Base-by-base conservation (phyloP, 192 early-diverging fungal species). In the Oehlia diaphana region DNA sequence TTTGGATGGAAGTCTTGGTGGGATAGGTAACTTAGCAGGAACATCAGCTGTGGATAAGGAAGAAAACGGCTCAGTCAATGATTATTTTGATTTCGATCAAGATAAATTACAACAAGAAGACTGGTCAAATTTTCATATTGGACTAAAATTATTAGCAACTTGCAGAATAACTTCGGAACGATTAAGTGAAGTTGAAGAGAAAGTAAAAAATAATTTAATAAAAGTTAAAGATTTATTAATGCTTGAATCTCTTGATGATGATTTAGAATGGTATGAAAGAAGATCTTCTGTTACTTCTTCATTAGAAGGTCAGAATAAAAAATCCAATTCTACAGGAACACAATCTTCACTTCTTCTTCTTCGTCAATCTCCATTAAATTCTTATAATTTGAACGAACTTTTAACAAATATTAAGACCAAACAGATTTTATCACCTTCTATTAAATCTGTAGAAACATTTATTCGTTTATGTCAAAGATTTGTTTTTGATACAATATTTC, bases 111-210 rank as follows among this genome's bases (percentile, higher is more conserved):
- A 83, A 35, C 73, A 87, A 28, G 87, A 88, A 37, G 91, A 92
- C 49, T 89, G 92, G 79, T 82, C 84, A 0, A 83, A 83, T 49
- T 94, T 94, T 81, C 92, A 93, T 63, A 82, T 90, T 64, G 93
- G 90, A n/a, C 81, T 93, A 31, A 82, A 87, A 37, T 50, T 92
- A 19, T 83, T 94, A 76, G 90, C 84, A 16, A 77, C 91, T 4
- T 90, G 90, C 70, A 81, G 82, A 28, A 71, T 78, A 2, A 50
- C 92, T 31, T 72, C 80, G n/a, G 78, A 84, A 21, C 76, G 83
- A 12, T 75, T 92, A 9, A 82, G 73, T 9, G 76, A 69, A 3
- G 85, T 90, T 42, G 87, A 90, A 53, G 53, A 81, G n/a, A 82
- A 82, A 23, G 47, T 81, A 28, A 86, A 82, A 39, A 79, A 47